A percentile compares a stretch with the other conserved stretches of the same genome.
phyloP scores from a whole-genome alignment of 345 rosid genomes.

The Syzygium aromaticum region DNA sequence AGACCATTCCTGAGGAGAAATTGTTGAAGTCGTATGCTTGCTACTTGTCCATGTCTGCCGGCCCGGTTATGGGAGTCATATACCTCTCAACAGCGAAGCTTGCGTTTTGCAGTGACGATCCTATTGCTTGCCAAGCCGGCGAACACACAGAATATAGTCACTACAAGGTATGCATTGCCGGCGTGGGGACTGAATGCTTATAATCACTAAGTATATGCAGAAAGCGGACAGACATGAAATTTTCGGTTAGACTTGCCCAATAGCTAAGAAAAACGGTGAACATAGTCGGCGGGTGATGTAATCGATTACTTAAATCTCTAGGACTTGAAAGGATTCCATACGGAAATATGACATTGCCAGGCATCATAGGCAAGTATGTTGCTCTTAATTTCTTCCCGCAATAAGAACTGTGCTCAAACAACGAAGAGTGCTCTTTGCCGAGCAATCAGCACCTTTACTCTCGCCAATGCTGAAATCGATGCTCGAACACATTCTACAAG shows the following conservation, averaged over 20 bases:
- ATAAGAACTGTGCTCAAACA: background rate
- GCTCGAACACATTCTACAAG: background rate
- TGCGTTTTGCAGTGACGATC: constrained; percentile 33
- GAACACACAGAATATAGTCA: constrained; percentile 31
- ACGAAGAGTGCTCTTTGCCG: background rate
- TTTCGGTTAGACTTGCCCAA: background rate
- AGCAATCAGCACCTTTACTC: background rate
- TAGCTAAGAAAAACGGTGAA: background rate
- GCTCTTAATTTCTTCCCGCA: background rate
- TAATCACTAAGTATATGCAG: background rate
- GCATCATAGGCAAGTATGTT: background rate
- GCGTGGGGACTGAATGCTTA: background rate
- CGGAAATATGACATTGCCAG: background rate
- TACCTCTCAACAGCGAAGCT: constrained; percentile 36
- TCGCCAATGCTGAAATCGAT: background rate
- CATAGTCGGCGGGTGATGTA: background rate
- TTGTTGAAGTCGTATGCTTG: constrained; percentile 28
- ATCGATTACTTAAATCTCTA: background rate
- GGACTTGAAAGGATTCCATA: background rate
- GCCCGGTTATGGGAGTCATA: constrained; percentile 35
- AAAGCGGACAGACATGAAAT: background rate
- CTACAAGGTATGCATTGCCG: constrained; percentile 19
- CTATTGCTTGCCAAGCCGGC: constrained; percentile 28
- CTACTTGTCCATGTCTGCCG: constrained; percentile 35
- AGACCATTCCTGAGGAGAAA: constrained; percentile 31